phyloP scores from a whole-genome alignment of 768 basidiomycete species.

The Hysterangium stoloniferum region DNA sequence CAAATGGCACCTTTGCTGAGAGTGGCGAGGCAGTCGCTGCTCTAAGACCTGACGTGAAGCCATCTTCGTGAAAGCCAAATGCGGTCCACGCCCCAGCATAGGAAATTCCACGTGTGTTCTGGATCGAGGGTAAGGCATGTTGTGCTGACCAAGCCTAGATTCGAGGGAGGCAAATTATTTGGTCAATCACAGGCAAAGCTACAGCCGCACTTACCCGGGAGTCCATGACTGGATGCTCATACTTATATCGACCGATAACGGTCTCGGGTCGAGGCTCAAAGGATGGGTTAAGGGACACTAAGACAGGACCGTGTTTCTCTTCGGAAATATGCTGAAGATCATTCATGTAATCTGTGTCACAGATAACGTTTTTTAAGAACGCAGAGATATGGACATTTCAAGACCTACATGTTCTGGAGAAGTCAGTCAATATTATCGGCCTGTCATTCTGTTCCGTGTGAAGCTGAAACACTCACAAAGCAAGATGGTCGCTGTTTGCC shows the following conservation, averaged over 20 bases:
- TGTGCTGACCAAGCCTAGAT: constrained; percentile 50
- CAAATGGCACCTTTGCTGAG: constrained; percentile 33
- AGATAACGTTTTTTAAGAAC: not conserved
- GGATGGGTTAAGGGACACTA: constrained; percentile 70
- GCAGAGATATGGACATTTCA: not conserved
- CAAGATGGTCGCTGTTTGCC: constrained; percentile 49
- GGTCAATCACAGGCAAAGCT: not conserved
- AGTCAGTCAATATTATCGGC: constrained; percentile 8
- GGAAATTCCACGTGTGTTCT: constrained; percentile 52
- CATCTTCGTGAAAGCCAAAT: constrained; percentile 81
- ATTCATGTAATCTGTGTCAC: constrained; percentile 60
- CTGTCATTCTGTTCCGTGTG: not conserved
- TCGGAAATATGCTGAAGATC: constrained; percentile 60
- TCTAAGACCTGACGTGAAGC: constrained; percentile 43
- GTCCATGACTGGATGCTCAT: constrained; percentile 66
- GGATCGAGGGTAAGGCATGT: constrained; percentile 44
- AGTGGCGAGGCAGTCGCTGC: constrained; percentile 20
- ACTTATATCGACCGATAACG: constrained; percentile 44
- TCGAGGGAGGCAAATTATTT: not conserved
- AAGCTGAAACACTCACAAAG: constrained; percentile 39
- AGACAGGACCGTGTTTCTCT: constrained; percentile 46
- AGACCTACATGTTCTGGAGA: constrained; percentile 37
- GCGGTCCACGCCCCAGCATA: constrained; percentile 67
- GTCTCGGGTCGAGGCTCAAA: constrained; percentile 44
- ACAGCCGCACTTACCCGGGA: constrained; percentile 28